These are phyloP conservation scores for Russula sp. DNA, from an alignment of 768 basidiomycete genomes.

Conservation along the genomic window DNA sequence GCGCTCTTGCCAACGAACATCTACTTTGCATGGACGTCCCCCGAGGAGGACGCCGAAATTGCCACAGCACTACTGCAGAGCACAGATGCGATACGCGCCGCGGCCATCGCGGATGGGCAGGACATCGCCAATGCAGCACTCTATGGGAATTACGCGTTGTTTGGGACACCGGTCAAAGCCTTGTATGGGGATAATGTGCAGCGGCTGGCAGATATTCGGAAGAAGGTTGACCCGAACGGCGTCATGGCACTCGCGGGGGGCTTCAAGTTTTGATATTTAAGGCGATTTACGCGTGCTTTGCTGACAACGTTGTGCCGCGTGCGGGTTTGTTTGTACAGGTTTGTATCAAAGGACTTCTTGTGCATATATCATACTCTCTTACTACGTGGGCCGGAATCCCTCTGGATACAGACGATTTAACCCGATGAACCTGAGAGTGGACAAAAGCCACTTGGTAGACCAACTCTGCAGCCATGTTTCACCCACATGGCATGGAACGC, in stretches of 20 bases:
- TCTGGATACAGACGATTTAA: too few relatives aligned
- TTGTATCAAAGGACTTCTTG: too few relatives aligned
- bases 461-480: too few relatives aligned
- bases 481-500: too few relatives aligned
- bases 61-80: neutral
- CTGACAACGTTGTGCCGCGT: too few relatives aligned
- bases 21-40: slow-evolving; percentile 16
- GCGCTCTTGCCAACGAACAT: slow-evolving; percentile 16
- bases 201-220: slow-evolving; percentile 10
- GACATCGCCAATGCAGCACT: slow-evolving; percentile 3
- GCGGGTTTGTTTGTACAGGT: too few relatives aligned
- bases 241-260: slow-evolving; percentile 24
- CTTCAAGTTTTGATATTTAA: slow-evolving; percentile 18
- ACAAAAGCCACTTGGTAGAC: too few relatives aligned
- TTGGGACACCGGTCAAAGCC: slow-evolving; percentile 10
- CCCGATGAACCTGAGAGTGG: too few relatives aligned
- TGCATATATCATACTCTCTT: too few relatives aligned
- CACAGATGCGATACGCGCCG: neutral
- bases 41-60: neutral
- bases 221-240: slow-evolving; percentile 13
- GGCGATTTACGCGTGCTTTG: neutral
- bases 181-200: slow-evolving; percentile 21
- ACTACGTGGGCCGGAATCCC: neutral
- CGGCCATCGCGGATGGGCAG: slow-evolving; percentile 18
- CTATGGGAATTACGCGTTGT: slow-evolving; percentile 23